A percentile compares a stretch with the other conserved stretches of the same genome.
These are phyloP conservation scores for Boletus speciosus DNA, from an alignment of 768 basidiomycete genomes.

Conservation along the genomic window DNA sequence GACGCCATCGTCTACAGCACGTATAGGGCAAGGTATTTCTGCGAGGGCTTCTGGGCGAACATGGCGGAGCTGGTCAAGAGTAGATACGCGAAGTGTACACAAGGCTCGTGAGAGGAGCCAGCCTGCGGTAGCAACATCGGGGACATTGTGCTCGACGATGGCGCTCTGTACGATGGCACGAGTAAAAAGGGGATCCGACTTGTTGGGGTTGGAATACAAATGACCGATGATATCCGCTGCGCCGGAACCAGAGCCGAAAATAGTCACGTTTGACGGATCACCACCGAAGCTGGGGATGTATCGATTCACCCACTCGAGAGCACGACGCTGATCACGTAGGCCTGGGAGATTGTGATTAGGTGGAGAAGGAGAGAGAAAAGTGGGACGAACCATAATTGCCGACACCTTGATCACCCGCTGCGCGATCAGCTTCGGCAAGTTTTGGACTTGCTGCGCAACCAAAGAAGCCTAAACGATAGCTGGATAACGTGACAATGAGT, in stretches of 20 bases:
- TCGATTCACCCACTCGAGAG: slow-evolving; percentile 60
- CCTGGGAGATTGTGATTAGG: slow-evolving; percentile 35
- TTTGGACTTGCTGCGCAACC: slow-evolving; percentile 69
- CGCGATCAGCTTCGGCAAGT: slow-evolving; percentile 64
- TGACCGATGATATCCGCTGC: slow-evolving; percentile 58
- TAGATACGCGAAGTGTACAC: slow-evolving; percentile 49
- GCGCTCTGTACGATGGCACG: slow-evolving; percentile 77
- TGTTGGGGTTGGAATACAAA: slow-evolving; percentile 62
- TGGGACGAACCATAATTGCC: slow-evolving; percentile 67
- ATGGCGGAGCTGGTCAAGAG: slow-evolving; percentile 60
- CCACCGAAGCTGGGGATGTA: slow-evolving; percentile 66
- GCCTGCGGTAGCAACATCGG: slow-evolving; percentile 56
- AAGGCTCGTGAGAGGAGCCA: slow-evolving; percentile 66
- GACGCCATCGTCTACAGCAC: slow-evolving; percentile 64
- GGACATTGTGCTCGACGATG: slow-evolving; percentile 58
- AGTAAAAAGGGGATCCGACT: slow-evolving; percentile 57
- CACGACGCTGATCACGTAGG: slow-evolving; percentile 60
- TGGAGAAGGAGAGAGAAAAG: neutral
- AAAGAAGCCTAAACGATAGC: slow-evolving; percentile 74
- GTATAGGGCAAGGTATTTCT: slow-evolving; percentile 45
- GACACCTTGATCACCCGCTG: slow-evolving; percentile 62
- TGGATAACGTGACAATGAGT: slow-evolving; percentile 26
- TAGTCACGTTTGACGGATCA: slow-evolving; percentile 47
- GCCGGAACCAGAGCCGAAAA: slow-evolving; percentile 41
- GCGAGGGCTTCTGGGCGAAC: slow-evolving; percentile 56